Base-by-base conservation (phyloP, 129 eudicot genomes). In the Gnaphalium uliginosum region DNA sequence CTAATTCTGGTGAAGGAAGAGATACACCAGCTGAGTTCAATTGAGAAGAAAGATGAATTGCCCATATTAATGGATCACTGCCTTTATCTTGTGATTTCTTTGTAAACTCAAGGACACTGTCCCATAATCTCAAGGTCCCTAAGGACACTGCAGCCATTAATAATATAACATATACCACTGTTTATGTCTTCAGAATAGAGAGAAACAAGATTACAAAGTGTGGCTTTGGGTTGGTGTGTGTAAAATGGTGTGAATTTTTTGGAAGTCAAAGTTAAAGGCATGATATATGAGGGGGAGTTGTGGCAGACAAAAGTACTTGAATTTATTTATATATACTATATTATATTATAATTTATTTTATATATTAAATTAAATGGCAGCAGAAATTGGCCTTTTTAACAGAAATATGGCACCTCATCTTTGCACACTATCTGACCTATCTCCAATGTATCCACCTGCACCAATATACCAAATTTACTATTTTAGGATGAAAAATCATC, bases 11-110 rank as follows among this genome's bases (percentile, higher is more conserved):
- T 33, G 88, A 90, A 30, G 98, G 98, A 41, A 90, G 62, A 85
- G 78, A 26, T 1, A 90, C 87, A 57, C 93, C 96, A 33, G 79
- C 79, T 11, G 93, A 85, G 75, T 50, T 89, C 70, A 94, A 76
- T 9, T 82, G 73, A 7, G 96, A 90, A 5, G 96, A 94, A 32
- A 94, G 79, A 70, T 94, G 96, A 43, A 90, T 78, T 48, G 96
- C 97, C 96, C 97, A 94, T 73, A 78, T 41, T 61, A 85, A 71
- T 10, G 98, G 98, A 81, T 94, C 96, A 79, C 84, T 80, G 26
- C 93, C 91, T 77, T 88, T 88, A 57, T 83, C 76, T 74, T 94
- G 89, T 58, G 96, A 87, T 29, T 48, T 63, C 82, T 90, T 94
- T 14, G 96, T 90, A 29, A 79, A 62, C 64, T 83, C 88, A 46